phyloP scores from a whole-genome alignment of 2,329 filamentous ascomycete genomes.

The Helicocarpus griseus region DNA sequence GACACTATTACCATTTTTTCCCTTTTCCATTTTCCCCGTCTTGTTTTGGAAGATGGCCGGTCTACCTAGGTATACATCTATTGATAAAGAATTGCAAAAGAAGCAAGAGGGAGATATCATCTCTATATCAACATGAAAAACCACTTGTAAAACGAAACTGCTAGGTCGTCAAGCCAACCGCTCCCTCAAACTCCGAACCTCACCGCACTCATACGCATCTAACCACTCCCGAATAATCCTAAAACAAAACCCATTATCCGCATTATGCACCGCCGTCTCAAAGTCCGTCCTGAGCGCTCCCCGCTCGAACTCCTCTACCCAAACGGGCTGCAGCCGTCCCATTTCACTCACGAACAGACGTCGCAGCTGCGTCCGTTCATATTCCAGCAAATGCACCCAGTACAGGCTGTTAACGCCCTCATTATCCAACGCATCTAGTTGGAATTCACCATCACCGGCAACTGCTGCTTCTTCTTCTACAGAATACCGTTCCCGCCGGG shows the following conservation, averaged over 20 bases:
- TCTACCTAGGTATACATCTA: neutral
- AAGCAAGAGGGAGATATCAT: no score
- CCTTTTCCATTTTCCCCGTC: neutral
- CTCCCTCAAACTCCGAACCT: neutral
- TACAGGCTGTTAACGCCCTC: constrained; percentile 3
- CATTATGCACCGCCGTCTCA: constrained; percentile 4
- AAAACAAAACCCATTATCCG: neutral
- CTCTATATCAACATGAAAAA: no score
- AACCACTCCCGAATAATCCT: neutral
- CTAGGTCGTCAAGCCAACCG: no score
- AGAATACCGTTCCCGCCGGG: neutral
- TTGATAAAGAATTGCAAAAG: neutral
- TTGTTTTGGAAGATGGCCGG: neutral
- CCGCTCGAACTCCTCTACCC: constrained; percentile 2
- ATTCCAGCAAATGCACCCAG: constrained; percentile 8
- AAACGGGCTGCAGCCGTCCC: constrained; percentile 4
- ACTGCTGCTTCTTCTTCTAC: neutral
- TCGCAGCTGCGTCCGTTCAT: constrained; percentile 8
- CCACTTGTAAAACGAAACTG: no score
- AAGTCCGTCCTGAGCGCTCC: constrained; percentile 2
- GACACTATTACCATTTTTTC: neutral
- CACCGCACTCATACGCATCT: neutral
- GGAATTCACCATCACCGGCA: neutral
- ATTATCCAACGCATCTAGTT: neutral
- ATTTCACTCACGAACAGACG: constrained; percentile 6